Evolutionary conservation across 2,329 filamentous ascomycete genomes (phyloP), one percentile per base, ranked within the genome.

Genomic region (Ampelomyces quisqualis): DNA sequence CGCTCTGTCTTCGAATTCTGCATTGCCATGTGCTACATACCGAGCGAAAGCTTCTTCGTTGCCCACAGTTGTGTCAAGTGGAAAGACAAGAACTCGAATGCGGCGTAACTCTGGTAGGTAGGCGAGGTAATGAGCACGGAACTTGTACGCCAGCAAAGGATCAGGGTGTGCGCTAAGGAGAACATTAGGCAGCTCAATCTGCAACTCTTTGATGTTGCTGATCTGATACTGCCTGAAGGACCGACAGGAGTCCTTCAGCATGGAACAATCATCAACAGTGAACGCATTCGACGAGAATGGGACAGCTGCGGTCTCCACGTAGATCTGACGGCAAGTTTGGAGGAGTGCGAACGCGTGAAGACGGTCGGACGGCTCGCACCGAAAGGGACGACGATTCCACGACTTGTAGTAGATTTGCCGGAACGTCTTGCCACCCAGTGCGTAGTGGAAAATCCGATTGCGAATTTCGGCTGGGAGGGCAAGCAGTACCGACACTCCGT

Each of bases 401-500:
- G n/a, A 7, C 18, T 6, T 33, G 18, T 4, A 6, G 13, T 4
- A 10, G 27, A 29, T 8, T 5, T 13, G 2, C 4, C 26, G 13
- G 35, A 42, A 47, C 2, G 32, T 9, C 13, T 23, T 47, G 3
- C 41, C 38, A 0, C 51, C 53, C 13, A 59, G 38, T 1, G 29
- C 49, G 13, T 45, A 28, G 18, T 43, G 22, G 51, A 51, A 59
- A 22, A 57, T 48, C 1, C 5, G 1, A 7, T 45, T 52, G 3
- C 51, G 40, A 5, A 57, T 45, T 18, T 57, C 47, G 0, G 51
- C 22, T 3, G 53, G 53, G 2, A 57, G 38, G 8, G 40, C 37
- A 7, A 57, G 44, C 5, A 58, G 32, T 4, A 43, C 47, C 7
- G 43, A 52, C 1, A 15, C 11, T 15, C 32, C 38, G 9, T 57